Conservation (phyloP, 176 grass and related monocot genomes). For the Dactylis glomerata region DNA sequence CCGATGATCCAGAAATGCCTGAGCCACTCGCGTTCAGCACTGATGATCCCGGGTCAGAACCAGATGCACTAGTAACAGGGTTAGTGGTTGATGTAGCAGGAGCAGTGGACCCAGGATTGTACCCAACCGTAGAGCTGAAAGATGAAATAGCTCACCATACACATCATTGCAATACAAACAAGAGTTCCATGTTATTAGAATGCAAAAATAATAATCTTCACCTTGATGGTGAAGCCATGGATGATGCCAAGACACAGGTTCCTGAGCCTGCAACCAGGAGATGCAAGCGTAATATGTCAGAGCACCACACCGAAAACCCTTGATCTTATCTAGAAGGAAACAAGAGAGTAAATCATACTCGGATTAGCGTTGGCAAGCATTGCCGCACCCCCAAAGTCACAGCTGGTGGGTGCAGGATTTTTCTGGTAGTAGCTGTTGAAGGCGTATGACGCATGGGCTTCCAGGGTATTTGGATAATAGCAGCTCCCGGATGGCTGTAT, state of each 20-base stretch:
- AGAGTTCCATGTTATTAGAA: background rate
- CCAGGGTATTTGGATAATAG: conserved; percentile 75
- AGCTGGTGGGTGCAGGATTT: conserved; percentile 63
- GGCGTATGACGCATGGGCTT: conserved; percentile 75
- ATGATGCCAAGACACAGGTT: conserved; percentile 46
- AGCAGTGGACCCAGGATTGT: conserved; percentile 34
- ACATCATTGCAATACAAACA: background rate
- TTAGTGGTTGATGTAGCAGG: conserved; percentile 25
- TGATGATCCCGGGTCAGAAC: conserved; percentile 49
- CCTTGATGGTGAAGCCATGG: conserved; percentile 35
- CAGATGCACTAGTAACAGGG: conserved; percentile 25
- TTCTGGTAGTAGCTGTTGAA: conserved; percentile 89
- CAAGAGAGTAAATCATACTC: conserved; percentile 41
- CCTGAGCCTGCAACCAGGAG: conserved; percentile 51
- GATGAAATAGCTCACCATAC: conserved; percentile 10
- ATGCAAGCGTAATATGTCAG: background rate
- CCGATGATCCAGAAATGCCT: conserved; percentile 20
- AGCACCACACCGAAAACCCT: background rate
- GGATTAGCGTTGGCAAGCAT: conserved; percentile 68
- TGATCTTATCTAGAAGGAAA: background rate
- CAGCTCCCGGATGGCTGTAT: conserved; percentile 70
- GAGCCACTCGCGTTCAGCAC: conserved; percentile 49
- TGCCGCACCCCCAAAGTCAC: conserved; percentile 64
- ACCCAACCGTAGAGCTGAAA: conserved; percentile 48
- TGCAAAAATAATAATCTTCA: conserved; percentile 24